Base-by-base conservation (phyloP, 192 early-diverging fungal species). In the Tieghemiomyces parasiticus region DNA sequence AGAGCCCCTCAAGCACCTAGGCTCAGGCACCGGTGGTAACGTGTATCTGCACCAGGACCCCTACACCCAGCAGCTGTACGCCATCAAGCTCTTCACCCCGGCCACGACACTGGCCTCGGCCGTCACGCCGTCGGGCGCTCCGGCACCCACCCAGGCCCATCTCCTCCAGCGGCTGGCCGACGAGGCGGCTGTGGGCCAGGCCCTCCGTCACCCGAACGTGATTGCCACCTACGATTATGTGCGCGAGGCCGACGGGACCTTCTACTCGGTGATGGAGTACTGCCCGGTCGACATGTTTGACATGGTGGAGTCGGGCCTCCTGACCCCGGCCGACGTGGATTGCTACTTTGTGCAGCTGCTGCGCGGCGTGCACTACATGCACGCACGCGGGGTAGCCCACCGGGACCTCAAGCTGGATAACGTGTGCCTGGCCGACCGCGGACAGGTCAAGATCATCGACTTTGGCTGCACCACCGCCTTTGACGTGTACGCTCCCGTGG, bases 251-350 rank as follows among this genome's bases (percentile, higher is more conserved):
- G 71, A 76, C 58, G 70, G 73, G 49, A 70, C 67, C 28, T 81
- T 79, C 51, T 88, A 82, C 64, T 75, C 84, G 67, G 80, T 88
- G 50, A 87, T 89, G 91, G 94, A 97, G 73, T 95, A 88, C 77
- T 88, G 86, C 55, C 83, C 84, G 55, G 84, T 83, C 46, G 94
- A 97, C 64, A 67, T 97, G 64, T 97, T 86, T 61, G 76, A 75
- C 0, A 70, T 83, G 0, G 92, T 97, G 12, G 84, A 87, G 71
- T 74, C 72, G 14, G 85, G 85, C 24, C 49, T 72, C 48, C 76
- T 95, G 79, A 78, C 78, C 4, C 71, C 77, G 0, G 73, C 75
- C 29, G 88, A 92, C 58, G 81, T 90, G 60, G 80, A 85, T 46
- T 89, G 90, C 61, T 80, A 84, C 68, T 94, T 90, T 66, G 77